A percentile compares a stretch with the other conserved stretches of the same genome.
phyloP scores from a whole-genome alignment of 108 stramenopile species.

The Chaetoceros muelleri region DNA sequence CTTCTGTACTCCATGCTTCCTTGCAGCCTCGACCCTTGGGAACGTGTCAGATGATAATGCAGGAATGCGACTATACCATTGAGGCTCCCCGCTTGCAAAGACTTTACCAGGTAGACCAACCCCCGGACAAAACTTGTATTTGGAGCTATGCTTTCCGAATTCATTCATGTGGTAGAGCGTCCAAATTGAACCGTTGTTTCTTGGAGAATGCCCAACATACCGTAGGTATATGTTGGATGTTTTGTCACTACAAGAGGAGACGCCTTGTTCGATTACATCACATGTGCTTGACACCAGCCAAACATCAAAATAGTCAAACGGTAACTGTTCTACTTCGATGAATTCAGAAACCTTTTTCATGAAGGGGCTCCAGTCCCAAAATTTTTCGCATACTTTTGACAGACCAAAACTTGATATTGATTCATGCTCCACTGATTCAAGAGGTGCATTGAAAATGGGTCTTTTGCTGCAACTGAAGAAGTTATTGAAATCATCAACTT shows the following conservation, averaged over 20 bases:
- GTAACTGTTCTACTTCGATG: constrained; percentile 2
- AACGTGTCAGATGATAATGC: neutral
- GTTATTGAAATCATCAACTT: too few species aligned
- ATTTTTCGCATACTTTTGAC: neutral
- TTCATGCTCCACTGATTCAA: neutral
- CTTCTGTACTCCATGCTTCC: constrained; percentile 3
- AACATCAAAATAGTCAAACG: constrained; percentile 9
- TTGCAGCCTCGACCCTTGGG: constrained; percentile 2
- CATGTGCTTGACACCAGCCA: neutral
- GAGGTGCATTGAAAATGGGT: too few species aligned
- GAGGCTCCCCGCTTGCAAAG: neutral
- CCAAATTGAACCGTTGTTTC: neutral
- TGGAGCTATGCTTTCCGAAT: constrained; percentile 1
- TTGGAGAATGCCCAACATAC: constrained; percentile 3
- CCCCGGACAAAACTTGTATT: constrained; percentile 3
- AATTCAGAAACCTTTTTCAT: neutral
- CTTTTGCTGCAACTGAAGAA: too few species aligned
- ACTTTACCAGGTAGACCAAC: constrained; percentile 5
- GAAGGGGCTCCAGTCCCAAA: constrained; percentile 6
- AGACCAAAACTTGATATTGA: neutral
- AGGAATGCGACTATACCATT: neutral
- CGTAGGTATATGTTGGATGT: neutral
- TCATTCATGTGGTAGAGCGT: constrained; percentile 1
- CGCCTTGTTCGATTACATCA: neutral
- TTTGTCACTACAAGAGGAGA: neutral